phyloP scores from a whole-genome alignment of 2,329 filamentous ascomycete species.

The Rhynchosporium secalis region DNA sequence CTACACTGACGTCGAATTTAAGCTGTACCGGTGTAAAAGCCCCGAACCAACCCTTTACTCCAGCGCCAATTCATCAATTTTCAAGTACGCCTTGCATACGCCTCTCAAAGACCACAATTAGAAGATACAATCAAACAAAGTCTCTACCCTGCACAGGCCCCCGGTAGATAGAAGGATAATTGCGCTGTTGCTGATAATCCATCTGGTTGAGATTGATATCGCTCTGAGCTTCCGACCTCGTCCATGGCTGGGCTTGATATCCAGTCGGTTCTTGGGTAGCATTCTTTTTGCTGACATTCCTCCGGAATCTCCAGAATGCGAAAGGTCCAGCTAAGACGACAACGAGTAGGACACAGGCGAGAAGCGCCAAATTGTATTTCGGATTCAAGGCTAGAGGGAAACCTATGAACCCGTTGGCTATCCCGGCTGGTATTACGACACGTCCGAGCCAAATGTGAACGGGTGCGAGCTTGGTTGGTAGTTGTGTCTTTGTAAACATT shows the following conservation, averaged over 20 bases:
- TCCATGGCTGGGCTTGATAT: constrained; percentile 26
- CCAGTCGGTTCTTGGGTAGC: constrained; percentile 11
- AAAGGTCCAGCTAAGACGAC: constrained; percentile 42
- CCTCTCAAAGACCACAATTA: not conserved
- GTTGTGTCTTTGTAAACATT: constrained; percentile 51
- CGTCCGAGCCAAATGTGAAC: constrained; percentile 61
- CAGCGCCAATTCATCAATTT: not conserved
- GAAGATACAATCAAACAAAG: constrained; percentile 8
- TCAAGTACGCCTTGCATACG: not conserved
- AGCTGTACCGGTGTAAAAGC: not conserved
- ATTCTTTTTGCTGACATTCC: constrained; percentile 17
- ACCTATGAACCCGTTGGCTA: constrained; percentile 59
- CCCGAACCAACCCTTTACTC: not conserved
- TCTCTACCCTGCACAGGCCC: constrained; percentile 1
- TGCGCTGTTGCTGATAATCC: constrained; percentile 7
- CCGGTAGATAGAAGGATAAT: constrained; percentile 14
- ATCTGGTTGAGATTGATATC: constrained; percentile 21
- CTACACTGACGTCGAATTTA: no score
- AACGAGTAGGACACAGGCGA: constrained; percentile 47
- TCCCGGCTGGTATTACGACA: constrained; percentile 52
- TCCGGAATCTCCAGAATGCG: constrained; percentile 25
- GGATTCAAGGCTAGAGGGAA: constrained; percentile 56
- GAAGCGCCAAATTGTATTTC: constrained; percentile 50
- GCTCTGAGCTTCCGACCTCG: not conserved
- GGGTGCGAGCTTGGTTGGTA: constrained; percentile 51